Base-by-base conservation (phyloP, 768 basidiomycete species). In the Infundibulicybe gibba region DNA sequence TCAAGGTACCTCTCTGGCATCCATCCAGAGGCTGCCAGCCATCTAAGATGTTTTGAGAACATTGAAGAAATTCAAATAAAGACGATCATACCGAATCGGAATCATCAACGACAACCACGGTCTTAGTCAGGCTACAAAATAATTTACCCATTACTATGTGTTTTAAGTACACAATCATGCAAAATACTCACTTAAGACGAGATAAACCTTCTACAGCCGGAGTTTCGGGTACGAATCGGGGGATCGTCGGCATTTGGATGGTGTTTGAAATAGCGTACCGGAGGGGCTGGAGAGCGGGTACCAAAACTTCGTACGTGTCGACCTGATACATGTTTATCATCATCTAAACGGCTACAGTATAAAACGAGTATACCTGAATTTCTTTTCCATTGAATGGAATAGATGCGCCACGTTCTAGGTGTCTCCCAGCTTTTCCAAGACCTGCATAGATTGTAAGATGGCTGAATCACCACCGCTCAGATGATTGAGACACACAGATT, bases 251-350 rank as follows among this genome's bases (percentile, higher is more conserved):
- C 8, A 54, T 44, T 11, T 30, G 38, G 21, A 44, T 34, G 16
- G 30, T 41, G 14, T 49, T 50, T 12, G 52, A 53, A 40, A 57
- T 38, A 1, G 38, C 41, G 40, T 57, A 59, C 14, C 46, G 56
- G 35, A 52, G 14, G 19, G 55, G 56, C 20, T 53, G 51, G 25
- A 50, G 44, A 25, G 56, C 54, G 1, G 55, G 51, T 3, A 59
- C 55, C 11, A 59, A 49, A 16, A 59, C 58, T 39, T 59, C 58
- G 31, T 57, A 59, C 2, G 50, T 53, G n/a, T 53, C 51, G 13
- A 52, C 50, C 58, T 59, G n/a, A 34, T n/a, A n/a, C n/a, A n/a
- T n/a, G n/a, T n/a, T n/a, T n/a, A n/a, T n/a, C n/a, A 6, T 13
- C 9, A 31, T 13, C 31, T 17, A 19, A 14, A 30, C 32, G 17